Conservation (phyloP, 805 yeast species). For the Metschnikowia lachancei region DNA sequence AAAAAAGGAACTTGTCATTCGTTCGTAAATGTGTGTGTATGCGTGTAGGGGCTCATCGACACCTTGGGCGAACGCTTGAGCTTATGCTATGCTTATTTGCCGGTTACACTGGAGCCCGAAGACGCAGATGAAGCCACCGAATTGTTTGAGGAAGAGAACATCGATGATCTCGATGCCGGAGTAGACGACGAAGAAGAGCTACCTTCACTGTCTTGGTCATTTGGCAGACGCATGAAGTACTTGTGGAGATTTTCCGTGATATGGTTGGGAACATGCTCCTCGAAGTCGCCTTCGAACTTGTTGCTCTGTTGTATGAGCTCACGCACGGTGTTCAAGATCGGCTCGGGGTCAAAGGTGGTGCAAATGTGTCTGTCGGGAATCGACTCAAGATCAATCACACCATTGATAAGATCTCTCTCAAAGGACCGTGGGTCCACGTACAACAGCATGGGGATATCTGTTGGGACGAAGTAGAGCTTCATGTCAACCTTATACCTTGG, state of each 20-base stretch:
- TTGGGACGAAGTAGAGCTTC: constrained; percentile 58
- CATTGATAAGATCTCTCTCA: constrained; percentile 50
- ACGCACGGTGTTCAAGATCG: constrained; percentile 11
- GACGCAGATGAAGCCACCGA: constrained; percentile 6
- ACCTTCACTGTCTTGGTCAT: constrained; percentile 7
- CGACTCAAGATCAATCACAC: constrained; percentile 40
- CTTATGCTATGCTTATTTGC: background rate
- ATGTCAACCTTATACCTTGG: constrained; percentile 62
- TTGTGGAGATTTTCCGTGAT: constrained; percentile 15
- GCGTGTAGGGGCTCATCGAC: too few species aligned
- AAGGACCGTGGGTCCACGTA: constrained; percentile 51
- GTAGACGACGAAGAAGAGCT: constrained; percentile 8
- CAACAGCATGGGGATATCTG: constrained; percentile 32
- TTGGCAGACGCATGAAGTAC: constrained; percentile 12
- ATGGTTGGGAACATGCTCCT: constrained; percentile 16
- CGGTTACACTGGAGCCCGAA: constrained; percentile 1
- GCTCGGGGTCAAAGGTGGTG: constrained; percentile 18
- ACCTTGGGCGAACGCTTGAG: too few species aligned
- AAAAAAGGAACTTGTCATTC: constrained; percentile 3
- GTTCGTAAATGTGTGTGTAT: background rate
- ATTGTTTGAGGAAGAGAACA: constrained; percentile 10
- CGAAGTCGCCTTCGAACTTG: constrained; percentile 4
- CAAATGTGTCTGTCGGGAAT: constrained; percentile 18
- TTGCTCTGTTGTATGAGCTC: constrained; percentile 12
- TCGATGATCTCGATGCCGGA: constrained; percentile 8